These are phyloP conservation scores for Apiospora arundinis DNA, from an alignment of 2,329 filamentous ascomycete species.

Conservation along the genomic window DNA sequence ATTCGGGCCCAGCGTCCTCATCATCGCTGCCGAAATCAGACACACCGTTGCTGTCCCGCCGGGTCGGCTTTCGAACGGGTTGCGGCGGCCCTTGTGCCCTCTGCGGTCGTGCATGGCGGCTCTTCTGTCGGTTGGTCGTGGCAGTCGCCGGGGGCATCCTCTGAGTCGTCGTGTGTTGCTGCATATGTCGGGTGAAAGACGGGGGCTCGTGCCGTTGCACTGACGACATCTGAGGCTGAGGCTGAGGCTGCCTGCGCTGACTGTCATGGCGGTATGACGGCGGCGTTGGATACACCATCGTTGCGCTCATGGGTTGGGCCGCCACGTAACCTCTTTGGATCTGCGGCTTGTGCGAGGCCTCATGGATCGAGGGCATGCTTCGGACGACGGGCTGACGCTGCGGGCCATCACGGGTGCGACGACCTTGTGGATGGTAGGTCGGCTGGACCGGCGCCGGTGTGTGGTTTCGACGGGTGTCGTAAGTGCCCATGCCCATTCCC, in stretches of 20 bases:
- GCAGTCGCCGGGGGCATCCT: background rate
- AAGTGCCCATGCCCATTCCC: constrained; percentile 27
- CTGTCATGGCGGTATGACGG: background rate
- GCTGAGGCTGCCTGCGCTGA: background rate
- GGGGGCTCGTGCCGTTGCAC: background rate
- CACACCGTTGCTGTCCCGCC: constrained; percentile 35
- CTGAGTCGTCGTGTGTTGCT: background rate
- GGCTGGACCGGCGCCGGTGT: constrained; percentile 8
- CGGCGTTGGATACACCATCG: background rate
- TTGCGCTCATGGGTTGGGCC: constrained; percentile 20
- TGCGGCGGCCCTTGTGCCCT: constrained; percentile 6
- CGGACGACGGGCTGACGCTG: background rate
- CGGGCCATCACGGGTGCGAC: background rate
- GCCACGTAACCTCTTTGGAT: background rate
- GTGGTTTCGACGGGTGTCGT: constrained; percentile 27
- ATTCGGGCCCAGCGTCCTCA: background rate
- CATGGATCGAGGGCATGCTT: background rate
- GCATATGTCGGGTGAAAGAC: background rate
- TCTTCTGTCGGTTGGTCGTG: background rate
- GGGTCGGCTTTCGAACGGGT: constrained; percentile 16
- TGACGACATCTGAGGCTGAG: background rate
- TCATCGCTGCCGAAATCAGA: constrained; percentile 33
- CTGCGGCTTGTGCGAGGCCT: background rate
- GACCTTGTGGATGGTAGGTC: background rate
- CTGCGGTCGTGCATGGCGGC: constrained; percentile 8